Conservation (phyloP, 2,329 filamentous ascomycete genomes). For the Bipolaris cookei region DNA sequence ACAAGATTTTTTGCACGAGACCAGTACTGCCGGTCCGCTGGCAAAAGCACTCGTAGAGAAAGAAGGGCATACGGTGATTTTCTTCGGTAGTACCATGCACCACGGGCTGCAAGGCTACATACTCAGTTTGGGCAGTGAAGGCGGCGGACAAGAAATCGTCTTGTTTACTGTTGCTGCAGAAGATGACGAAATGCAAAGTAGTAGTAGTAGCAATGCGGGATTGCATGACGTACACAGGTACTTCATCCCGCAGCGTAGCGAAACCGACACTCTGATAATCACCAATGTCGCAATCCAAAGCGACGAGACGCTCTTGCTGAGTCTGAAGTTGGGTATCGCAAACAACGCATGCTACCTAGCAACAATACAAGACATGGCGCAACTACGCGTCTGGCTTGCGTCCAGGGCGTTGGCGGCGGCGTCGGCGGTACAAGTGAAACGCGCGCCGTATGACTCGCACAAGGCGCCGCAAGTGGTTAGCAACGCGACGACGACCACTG, state of each 20-base stretch:
- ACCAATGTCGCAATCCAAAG: conserved; percentile 18
- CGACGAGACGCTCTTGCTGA: conserved; percentile 1
- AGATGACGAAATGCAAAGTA: not conserved
- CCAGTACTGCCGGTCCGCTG: not conserved
- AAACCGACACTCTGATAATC: not conserved
- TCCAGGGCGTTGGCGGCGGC: not conserved
- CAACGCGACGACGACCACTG: not conserved
- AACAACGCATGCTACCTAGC: not conserved
- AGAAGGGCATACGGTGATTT: not conserved
- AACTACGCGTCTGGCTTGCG: not conserved
- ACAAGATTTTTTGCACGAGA: conserved; percentile 1
- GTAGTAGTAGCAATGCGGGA: not conserved
- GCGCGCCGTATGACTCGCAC: not conserved
- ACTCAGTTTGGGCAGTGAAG: not conserved
- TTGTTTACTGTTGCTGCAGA: conserved; percentile 22
- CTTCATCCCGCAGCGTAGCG: not conserved
- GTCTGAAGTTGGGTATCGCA: not conserved
- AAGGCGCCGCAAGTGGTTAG: not conserved
- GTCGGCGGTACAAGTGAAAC: not conserved
- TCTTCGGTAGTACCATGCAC: conserved; percentile 33
- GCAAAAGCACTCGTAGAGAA: conserved; percentile 2
- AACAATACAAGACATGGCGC: conserved; percentile 1
- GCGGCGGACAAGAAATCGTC: conserved; percentile 1
- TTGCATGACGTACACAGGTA: too few relatives aligned
- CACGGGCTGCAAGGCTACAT: conserved; percentile 30